A percentile compares a stretch with the other conserved stretches of the same genome.
Evolutionary conservation across 345 rosid genomes (phyloP).

Genomic region (Conringia planisiliqua): DNA sequence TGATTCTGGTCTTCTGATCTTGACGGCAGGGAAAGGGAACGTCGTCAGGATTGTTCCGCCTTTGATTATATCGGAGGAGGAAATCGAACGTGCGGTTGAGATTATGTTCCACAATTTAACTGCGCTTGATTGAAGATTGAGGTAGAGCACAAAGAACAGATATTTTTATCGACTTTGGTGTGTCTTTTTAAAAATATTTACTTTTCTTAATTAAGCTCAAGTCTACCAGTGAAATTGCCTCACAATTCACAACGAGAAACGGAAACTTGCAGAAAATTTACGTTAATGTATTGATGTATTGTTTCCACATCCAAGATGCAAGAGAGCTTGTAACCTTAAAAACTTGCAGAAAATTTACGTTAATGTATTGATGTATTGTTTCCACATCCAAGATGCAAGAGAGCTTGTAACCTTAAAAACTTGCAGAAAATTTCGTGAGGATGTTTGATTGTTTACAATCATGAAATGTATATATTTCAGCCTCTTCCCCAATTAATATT

Average conservation of each 20-base stretch:
- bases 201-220: not conserved
- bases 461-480: no score
- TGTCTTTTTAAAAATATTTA: not conserved
- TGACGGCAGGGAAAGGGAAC: constrained; percentile 86
- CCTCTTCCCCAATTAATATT: no score
- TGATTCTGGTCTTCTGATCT: constrained; percentile 60
- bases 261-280: no score
- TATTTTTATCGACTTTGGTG: not conserved
- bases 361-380: no score
- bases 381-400: no score
- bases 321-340: no score
- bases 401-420: no score
- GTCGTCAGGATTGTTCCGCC: constrained; percentile 89
- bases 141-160: not conserved
- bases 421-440: no score
- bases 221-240: not conserved
- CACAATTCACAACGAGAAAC: not conserved
- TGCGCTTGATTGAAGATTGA: constrained; percentile 23
- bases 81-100: constrained; percentile 61
- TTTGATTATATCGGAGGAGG: constrained; percentile 69
- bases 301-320: no score
- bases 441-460: no score
- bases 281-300: no score
- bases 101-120: constrained; percentile 40
- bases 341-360: no score